These are phyloP conservation scores for slime mould (Dictyostelium discoideum) DNA, from an alignment of 78 protist genomes.

Conservation along the genomic window DNA sequence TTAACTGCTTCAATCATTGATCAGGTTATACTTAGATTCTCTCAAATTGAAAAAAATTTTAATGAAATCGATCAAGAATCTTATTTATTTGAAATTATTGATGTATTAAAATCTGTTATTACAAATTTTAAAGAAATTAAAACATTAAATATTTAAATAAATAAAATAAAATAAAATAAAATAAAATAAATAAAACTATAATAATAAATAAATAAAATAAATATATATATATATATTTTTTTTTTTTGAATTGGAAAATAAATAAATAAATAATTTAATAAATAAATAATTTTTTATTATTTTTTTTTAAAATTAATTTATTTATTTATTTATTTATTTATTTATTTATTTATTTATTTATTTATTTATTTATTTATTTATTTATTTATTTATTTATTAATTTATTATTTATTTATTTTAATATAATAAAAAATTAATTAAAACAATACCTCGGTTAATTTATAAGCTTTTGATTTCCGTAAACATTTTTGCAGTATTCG, in stretches of 20 bases:
- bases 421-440: no score
- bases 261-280: no score
- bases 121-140: slow-evolving; percentile 17
- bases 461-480: background rate
- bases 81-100: slow-evolving; percentile 28
- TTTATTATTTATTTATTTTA: no score
- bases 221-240: no score
- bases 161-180: background rate
- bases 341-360: no score
- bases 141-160: background rate
- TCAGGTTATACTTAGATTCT: background rate
- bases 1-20: background rate
- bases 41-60: background rate
- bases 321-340: background rate
- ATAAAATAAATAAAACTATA: background rate
- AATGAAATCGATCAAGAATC: background rate
- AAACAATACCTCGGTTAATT: no score
- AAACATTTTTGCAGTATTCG: background rate
- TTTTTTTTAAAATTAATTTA: background rate
- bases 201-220: background rate
- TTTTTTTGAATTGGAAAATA: no score
- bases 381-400: no score
- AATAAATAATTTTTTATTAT: no score
- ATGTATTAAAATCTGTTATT: slow-evolving; percentile 25
- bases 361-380: no score